These are phyloP conservation scores for Globisporangium polare DNA, from an alignment of 352 stramenopile species.

Conservation along the genomic window DNA sequence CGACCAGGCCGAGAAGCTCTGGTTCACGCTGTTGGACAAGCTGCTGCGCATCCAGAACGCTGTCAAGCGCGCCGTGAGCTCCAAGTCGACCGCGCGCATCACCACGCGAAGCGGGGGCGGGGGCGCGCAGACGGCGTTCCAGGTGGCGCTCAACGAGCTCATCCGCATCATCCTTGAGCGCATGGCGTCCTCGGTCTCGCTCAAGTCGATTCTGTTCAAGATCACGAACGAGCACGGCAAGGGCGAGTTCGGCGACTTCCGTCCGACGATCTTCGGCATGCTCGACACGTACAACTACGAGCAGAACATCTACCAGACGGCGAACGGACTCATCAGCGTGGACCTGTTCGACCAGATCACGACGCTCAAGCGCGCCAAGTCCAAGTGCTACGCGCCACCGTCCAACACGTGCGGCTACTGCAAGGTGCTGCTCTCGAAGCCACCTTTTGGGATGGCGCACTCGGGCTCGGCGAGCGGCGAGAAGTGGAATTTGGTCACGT, in stretches of 20 bases:
- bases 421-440: constrained; percentile 75
- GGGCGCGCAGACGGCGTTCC: constrained; percentile 82
- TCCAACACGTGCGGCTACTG: constrained; percentile 80
- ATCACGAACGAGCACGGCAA: constrained; percentile 93
- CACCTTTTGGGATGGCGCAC: constrained; percentile 82
- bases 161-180: constrained; percentile 92
- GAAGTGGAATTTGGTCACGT: constrained; percentile 84
- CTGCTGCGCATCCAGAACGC: constrained; percentile 91
- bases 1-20: constrained; percentile 91
- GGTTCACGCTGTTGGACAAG: constrained; percentile 94
- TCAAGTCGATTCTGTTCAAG: constrained; percentile 93
- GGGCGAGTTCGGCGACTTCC: constrained; percentile 92
- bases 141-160: constrained; percentile 89
- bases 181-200: constrained; percentile 92
- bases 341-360: constrained; percentile 85
- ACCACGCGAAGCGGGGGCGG: constrained; percentile 54
- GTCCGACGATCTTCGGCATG: constrained; percentile 93
- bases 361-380: constrained; percentile 70
- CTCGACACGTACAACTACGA: constrained; percentile 92
- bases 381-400: constrained; percentile 65
- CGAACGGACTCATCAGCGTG: constrained; percentile 76
- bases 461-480: constrained; percentile 56
- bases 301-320: constrained; percentile 87
- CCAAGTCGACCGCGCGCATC: constrained; percentile 57
- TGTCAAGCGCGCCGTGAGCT: constrained; percentile 85